Conservation (phyloP, 2,329 filamentous ascomycete genomes). For the Talaromyces verruculosus region DNA sequence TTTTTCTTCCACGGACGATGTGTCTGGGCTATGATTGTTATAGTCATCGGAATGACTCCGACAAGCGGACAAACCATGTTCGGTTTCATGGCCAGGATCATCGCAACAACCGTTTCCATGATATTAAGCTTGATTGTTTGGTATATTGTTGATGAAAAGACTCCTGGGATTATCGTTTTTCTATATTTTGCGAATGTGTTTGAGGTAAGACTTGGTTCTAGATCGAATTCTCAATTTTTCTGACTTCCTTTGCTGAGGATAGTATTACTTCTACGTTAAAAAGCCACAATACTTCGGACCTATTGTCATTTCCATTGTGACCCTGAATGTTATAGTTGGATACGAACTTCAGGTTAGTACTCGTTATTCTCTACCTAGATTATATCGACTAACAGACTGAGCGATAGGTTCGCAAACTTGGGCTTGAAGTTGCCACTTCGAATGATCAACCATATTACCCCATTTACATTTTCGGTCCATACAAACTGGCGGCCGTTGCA, state of each 20-base stretch:
- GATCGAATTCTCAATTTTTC: background rate
- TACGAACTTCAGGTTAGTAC: slow-evolving; percentile 31
- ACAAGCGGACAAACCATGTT: slow-evolving; percentile 69
- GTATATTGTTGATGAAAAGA: slow-evolving; percentile 67
- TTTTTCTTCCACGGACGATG: slow-evolving; percentile 70
- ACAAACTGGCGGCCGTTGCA: background rate
- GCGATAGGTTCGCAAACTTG: background rate
- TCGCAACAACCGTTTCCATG: slow-evolving; percentile 66
- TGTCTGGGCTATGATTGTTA: slow-evolving; percentile 76
- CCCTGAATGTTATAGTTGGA: background rate
- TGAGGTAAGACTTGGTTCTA: background rate
- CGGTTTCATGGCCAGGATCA: slow-evolving; percentile 64
- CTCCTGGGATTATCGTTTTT: slow-evolving; percentile 65
- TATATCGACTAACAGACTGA: background rate
- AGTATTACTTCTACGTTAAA: slow-evolving; percentile 1
- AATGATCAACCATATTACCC: background rate
- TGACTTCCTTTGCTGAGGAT: slow-evolving; percentile 41
- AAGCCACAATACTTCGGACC: background rate
- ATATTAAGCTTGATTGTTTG: slow-evolving; percentile 63
- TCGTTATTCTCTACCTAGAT: background rate
- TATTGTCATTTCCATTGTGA: background rate
- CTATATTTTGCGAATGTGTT: slow-evolving; percentile 62
- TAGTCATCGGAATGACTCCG: slow-evolving; percentile 68
- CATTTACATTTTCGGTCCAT: background rate
- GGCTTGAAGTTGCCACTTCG: background rate